Base-by-base conservation (phyloP, 768 basidiomycete genomes). In the Russula foetens region DNA sequence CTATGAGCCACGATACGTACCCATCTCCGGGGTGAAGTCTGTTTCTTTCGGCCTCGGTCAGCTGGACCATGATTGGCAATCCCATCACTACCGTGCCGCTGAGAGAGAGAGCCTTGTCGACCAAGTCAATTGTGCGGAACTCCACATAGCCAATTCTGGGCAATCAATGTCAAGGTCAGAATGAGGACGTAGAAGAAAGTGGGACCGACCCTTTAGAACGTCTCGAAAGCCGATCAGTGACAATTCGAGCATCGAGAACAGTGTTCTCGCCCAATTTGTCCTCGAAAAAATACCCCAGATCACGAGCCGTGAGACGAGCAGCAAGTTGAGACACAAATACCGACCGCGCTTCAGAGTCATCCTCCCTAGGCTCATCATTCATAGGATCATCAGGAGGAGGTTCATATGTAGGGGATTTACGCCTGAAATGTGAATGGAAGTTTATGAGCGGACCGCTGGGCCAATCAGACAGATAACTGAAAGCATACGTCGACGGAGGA, bases 301-400 rank as follows among this genome's bases (percentile, higher is more conserved):
- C 97, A 72, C 93, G 85, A 68, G 95, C 93, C 60, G 95, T 98
- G 72, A 98, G 84, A 70, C 93, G 88, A 63, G 94, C 93, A 68
- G 97, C 92, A 71, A 99, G 86, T 76, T 98, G 97, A 68, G 95
- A 96, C 71, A 97, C 93, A 76, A 98, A 98, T 67, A 98, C 92
- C 68, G 97, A 98, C 74, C 97, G 89, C 70, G 92, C 88, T 84
- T 98, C 97, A 58, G 92, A 94, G 71, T 98, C 96, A 71, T 98
- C 93, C 73, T 94, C 92, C 69, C 88, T 88, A 7, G 88, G 87
- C 65, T 98, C 93, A 67, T 96, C 92, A 88, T 88, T 71, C 85
- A 88, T 23, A 77, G 77, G 66, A 67, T 92, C 90, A 38, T 85
- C 81, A 29, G 75, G 74, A 28, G 81, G 80, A 21, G 79, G 77